These are phyloP conservation scores for Lepraria neglecta DNA, from an alignment of 495 filamentous ascomycete species.

Conservation along the genomic window DNA sequence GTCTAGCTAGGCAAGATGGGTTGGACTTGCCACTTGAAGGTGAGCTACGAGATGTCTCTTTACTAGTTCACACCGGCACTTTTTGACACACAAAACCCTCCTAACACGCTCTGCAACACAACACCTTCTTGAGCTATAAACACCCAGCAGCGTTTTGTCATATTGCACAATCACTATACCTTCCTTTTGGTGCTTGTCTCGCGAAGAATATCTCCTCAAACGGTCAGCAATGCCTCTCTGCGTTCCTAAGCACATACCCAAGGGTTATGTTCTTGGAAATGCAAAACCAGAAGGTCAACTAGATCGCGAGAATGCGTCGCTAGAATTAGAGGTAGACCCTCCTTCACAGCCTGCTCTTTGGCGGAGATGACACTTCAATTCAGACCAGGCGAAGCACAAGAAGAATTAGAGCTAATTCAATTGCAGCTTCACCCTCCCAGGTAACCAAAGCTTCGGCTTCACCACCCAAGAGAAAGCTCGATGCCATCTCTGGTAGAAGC, in stretches of 20 bases:
- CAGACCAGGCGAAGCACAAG: background rate
- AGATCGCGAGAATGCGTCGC: background rate
- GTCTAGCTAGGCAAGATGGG: slow-evolving; percentile 61
- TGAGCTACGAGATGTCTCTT: slow-evolving; percentile 38
- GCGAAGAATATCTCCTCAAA: background rate
- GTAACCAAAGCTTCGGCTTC: slow-evolving; percentile 15
- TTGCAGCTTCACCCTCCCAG: slow-evolving; percentile 20
- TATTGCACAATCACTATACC: background rate
- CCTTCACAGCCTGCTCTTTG: background rate
- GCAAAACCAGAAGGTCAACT: background rate
- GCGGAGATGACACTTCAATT: background rate
- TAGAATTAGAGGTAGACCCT: background rate
- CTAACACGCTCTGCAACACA: background rate
- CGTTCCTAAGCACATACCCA: too few relatives aligned
- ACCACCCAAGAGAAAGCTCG: slow-evolving; percentile 41
- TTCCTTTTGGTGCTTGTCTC: background rate
- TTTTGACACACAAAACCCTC: background rate
- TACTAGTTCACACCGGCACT: background rate
- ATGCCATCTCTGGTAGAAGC: slow-evolving; percentile 50
- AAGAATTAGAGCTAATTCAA: slow-evolving; percentile 5
- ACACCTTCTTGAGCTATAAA: too few relatives aligned
- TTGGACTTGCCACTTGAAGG: slow-evolving; percentile 51
- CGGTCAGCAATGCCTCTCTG: background rate
- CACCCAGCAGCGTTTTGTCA: background rate
- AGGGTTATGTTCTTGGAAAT: background rate